Evolutionary conservation across 805 yeast species (phyloP).

Genomic region (Lipomyces lipofer): DNA sequence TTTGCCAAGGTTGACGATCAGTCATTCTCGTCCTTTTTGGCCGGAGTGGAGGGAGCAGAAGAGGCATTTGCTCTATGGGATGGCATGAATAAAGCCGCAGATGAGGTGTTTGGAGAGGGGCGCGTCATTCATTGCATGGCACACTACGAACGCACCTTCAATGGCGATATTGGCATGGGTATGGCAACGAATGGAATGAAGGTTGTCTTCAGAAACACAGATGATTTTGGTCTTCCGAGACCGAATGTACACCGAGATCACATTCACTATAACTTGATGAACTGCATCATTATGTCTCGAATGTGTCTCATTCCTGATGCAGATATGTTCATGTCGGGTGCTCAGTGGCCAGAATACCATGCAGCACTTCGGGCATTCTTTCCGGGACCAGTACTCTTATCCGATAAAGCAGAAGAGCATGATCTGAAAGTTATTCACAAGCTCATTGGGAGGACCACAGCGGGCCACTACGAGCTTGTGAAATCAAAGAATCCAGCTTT

Average conservation of each 20-base stretch:
- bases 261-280: constrained; percentile 7
- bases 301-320: constrained; percentile 8
- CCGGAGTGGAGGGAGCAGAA: constrained; percentile 5
- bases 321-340: constrained; percentile 10
- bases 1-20: constrained; percentile 6
- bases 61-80: constrained; percentile 6
- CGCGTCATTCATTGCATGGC: constrained; percentile 9
- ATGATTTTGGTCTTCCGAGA: constrained; percentile 10
- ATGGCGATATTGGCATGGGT: constrained; percentile 5
- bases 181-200: constrained; percentile 1
- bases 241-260: constrained; percentile 9
- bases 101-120: constrained; percentile 1
- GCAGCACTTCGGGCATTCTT: constrained; percentile 7
- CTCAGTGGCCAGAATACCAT: constrained; percentile 12
- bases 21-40: constrained; percentile 4
- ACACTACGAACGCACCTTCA: constrained; percentile 4
- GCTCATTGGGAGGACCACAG: constrained; percentile 3
- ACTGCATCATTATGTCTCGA: constrained; percentile 2
- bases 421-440: constrained; percentile 5
- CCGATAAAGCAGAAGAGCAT: constrained; percentile 9
- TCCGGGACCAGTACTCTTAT: constrained; percentile 7
- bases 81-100: constrained; percentile 6
- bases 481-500: not conserved
- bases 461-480: constrained; percentile 4
- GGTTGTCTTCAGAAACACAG: constrained; percentile 6